These are phyloP conservation scores for Polysphondylium violaceum DNA, from an alignment of 78 protist genomes.

Conservation along the genomic window DNA sequence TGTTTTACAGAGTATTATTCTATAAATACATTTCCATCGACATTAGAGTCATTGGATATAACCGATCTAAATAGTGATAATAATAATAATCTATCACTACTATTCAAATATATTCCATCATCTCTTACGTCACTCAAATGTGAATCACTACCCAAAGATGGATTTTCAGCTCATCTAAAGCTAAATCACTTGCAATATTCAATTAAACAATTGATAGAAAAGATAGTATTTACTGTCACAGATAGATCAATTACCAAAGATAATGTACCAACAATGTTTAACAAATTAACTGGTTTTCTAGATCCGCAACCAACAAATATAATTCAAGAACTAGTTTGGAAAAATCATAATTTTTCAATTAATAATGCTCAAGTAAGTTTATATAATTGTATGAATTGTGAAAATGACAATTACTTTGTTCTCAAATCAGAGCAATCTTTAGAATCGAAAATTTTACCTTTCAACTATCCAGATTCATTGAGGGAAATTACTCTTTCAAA, in stretches of 20 bases:
- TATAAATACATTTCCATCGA: background rate
- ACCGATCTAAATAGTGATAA: no score
- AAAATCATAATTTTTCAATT: background rate
- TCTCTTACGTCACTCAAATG: background rate
- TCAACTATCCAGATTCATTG: no score
- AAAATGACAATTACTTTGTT: no score
- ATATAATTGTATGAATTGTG: no score
- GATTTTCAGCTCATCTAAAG: background rate
- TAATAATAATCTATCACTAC: background rate
- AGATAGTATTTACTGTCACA: background rate
- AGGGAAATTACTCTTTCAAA: no score
- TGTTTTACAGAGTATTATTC: background rate
- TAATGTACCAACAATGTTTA: background rate
- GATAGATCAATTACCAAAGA: background rate
- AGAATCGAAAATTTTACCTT: no score
- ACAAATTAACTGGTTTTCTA: no score
- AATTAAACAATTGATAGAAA: no score
- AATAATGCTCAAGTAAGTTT: background rate
- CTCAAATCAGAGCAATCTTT: no score
- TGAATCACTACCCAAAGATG: background rate
- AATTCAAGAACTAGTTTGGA: no score
- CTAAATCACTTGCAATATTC: background rate
- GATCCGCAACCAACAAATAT: no score
- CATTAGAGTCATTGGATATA: background rate
- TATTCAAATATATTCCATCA: background rate